Evolutionary conservation across 495 filamentous ascomycete genomes (phyloP), one percentile per base, ranked within the genome.

Genomic region (Talaromyces borbonicus): DNA sequence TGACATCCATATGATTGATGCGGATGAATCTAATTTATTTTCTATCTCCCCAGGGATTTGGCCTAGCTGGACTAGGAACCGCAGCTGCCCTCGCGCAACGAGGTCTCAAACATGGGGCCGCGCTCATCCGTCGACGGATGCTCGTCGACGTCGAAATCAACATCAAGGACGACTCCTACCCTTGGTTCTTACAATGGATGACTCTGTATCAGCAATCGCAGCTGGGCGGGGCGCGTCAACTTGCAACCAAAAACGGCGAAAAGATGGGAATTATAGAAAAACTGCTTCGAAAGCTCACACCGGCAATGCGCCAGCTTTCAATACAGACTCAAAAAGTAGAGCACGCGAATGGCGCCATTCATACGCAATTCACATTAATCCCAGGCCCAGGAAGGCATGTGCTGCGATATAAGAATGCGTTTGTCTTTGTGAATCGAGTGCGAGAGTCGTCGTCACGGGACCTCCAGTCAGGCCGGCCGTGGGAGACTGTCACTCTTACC

Each of bases 111-210:
- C 71, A 78, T 58, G 79, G 79, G 40, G 80, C 80, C 19, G 69
- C 69, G 30, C 74, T 95, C 45, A 62, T 95, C 43, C 84, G 85
- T 31, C 79, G 84, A 36, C 85, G 90, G 41, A 80, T 98, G 69
- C 82, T 98, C 7, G 86, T 97, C 43, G 85, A 96, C 56, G 75
- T 97, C 52, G 93, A 97, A 61, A 95, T 98, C 59, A 89, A 81
- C 56, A 84, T 85, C 56, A 85, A 87, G 55, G 92, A 97, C 60
- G 81, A 88, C 40, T 87, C 90, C 9, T 98, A 97, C 62, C 80
- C 77, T 45, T 97, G 92, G 90, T 79, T 97, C 27, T 75, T 98
- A 3, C 77, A 86, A 31, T 98, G 93, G 90, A 85, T 98, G 67
- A 85, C 88, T 12, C 69, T 83, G 23, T 90, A 89, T 47, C 86